Base-by-base conservation (phyloP, 2,329 filamentous ascomycete genomes). In the Neopestalotiopsis sp. region DNA sequence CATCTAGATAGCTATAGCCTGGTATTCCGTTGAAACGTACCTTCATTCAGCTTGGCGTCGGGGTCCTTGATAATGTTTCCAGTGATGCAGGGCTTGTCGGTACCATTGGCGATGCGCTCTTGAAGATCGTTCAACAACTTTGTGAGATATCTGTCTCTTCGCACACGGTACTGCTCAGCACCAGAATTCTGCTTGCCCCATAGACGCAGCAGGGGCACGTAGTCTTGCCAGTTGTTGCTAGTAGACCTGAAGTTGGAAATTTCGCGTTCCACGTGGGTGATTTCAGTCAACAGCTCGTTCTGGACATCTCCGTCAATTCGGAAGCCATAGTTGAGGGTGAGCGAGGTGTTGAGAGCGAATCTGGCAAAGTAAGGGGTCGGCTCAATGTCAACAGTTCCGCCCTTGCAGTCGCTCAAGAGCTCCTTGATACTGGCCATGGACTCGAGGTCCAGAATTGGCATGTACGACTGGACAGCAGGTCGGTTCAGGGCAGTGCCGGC, bases 361-460 rank as follows among this genome's bases (percentile, higher is more conserved):
- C 90, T 86, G 73, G 91, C 90, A 60, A 92, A 91, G 86, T 91
- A 89, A 0, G 89, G 88, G 88, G 91, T 89, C 0, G 90, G 89
- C 68, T 92, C 88, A 0, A 91, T 85, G 0, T 87, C 82, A 1
- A 79, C 79, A 1, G 79, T 78, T 0, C 90, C 90, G 1, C 81
- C 83, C 6, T 85, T 79, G 3, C 90, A 90, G 70, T 90, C 87
- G 24, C 84, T 82, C 68, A 88, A 82, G 0, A 90, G 84, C 69
- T 92, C 90, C 59, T 84, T 84, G 63, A 92, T 81, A 66, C 92
- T 92, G 66, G 89, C 86, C 24, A 86, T 86, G 1, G 88, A 88
- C 77, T 92, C 90, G 6, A 89, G 75, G 64, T 92, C 89, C 1
- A 92, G 80, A 72, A 90, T 88, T 0, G 85, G 82, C 3, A 91